Base-by-base conservation (phyloP, 768 basidiomycete species). In the Trametes villosa region DNA sequence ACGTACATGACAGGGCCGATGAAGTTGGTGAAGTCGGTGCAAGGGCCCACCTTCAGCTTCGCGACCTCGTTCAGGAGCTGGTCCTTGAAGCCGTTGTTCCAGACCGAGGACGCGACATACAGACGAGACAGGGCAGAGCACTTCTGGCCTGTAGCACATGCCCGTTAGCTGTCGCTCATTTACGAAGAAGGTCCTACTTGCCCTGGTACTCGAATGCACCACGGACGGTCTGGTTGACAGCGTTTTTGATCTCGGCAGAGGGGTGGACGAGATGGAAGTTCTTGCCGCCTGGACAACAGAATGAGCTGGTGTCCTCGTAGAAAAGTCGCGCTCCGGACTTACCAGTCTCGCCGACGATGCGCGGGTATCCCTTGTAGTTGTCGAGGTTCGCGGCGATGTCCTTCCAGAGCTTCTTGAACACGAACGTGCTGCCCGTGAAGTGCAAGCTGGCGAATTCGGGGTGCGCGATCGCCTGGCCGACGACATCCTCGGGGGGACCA, bases 361-460 rank as follows among this genome's bases (percentile, higher is more conserved):
- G 83, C 0, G 97, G 97, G 77, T 97, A 98, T 13, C 86, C 80
- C 68, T 78, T 85, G 81, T 98, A 98, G 48, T 79, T 83, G 71
- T 98, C 93, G 47, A 98, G 67, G 77, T 98, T 97, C 67, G 76
- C 70, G 4, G 90, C 91, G 69, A 98, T 96, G 71, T 96, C 88
- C 77, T 94, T 96, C 97, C 97, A 99, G 31, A 98, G 84, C 71
- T 89, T 86, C 78, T 89, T 92, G 86, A 99, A 98, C 47, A 99
- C 86, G 67, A 85, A 83, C 3, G 97, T 98, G 71, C 91, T 94
- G 24, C 97, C 97, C 0, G 97, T 99, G 78, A 98, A 98, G 78
- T 98, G 94, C 54, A 99, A 81, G 20, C 89, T 91, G 2, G 94
- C 89, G 68, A 99, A 98, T 63, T 78, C 76, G 17, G 81, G 82